These are phyloP conservation scores for Coemansia sp. DNA, from an alignment of 192 early-diverging fungal genomes.

Conservation along the genomic window DNA sequence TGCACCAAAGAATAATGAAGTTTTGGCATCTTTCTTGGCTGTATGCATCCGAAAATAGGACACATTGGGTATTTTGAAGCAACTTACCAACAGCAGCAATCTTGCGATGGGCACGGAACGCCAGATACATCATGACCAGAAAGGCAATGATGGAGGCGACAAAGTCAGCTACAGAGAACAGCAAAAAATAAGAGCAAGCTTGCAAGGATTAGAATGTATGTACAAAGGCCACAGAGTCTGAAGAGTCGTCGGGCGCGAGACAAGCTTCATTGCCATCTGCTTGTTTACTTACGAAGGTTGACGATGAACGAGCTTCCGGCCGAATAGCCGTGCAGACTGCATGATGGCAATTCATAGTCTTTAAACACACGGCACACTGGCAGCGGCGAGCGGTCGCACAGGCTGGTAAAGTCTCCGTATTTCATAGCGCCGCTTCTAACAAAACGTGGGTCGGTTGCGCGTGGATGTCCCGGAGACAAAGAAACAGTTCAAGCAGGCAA, in stretches of 20 bases:
- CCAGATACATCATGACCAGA: constrained; percentile 41
- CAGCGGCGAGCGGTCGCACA: constrained; percentile 51
- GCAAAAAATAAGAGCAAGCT: neutral
- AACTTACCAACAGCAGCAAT: constrained; percentile 56
- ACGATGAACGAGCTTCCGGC: constrained; percentile 31
- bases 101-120: constrained; percentile 49
- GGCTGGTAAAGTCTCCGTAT: constrained; percentile 54
- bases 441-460: constrained; percentile 5
- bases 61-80: neutral
- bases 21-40: neutral
- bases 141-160: constrained; percentile 49
- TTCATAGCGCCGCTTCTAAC: constrained; percentile 34
- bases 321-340: constrained; percentile 25
- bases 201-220: neutral
- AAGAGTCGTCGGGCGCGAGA: neutral
- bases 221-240: neutral
- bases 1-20: neutral
- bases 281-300: constrained; percentile 49
- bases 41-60: constrained; percentile 6
- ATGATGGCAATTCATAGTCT: constrained; percentile 31
- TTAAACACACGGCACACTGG: constrained; percentile 52
- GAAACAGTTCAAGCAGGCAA: neutral
- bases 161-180: constrained; percentile 46
- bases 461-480: neutral
- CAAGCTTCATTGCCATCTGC: neutral